Evolutionary conservation across 345 rosid genomes (phyloP).

Genomic region (Stellera chamaejasme): DNA sequence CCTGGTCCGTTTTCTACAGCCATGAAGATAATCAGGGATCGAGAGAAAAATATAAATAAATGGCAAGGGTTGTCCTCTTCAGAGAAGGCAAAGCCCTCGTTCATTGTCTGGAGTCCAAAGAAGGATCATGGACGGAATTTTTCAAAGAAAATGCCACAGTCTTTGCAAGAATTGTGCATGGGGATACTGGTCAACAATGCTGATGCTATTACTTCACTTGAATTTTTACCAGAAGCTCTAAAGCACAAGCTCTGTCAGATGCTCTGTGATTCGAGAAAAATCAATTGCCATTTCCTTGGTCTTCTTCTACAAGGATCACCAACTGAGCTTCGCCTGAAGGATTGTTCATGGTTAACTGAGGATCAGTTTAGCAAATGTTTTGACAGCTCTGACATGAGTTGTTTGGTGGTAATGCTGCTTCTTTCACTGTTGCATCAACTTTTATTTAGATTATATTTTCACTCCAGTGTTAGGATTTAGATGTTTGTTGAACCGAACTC

Average conservation of each 20-base stretch:
- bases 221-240: constrained; percentile 60
- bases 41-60: constrained; percentile 27
- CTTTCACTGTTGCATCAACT: constrained; percentile 1
- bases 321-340: constrained; percentile 52
- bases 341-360: constrained; percentile 91
- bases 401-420: constrained; percentile 43
- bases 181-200: constrained; percentile 57
- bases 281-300: constrained; percentile 40
- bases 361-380: constrained; percentile 49
- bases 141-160: constrained; percentile 27
- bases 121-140: constrained; percentile 12
- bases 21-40: constrained; percentile 77
- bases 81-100: constrained; percentile 16
- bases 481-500: too few relatives aligned
- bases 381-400: constrained; percentile 50
- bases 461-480: too few relatives aligned
- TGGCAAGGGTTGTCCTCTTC: constrained; percentile 8
- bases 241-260: constrained; percentile 53
- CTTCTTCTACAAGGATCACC: constrained; percentile 65
- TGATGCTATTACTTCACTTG: constrained; percentile 77
- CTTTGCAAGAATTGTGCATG: constrained; percentile 50
- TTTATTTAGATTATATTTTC: not conserved
- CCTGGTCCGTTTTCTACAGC: constrained; percentile 99
- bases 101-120: constrained; percentile 58
- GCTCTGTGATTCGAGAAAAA: constrained; percentile 69